Evolutionary conservation across 1,284 basidiomycete genomes (phyloP), one percentile per base, ranked within the genome.

Genomic region (Fomitopsis pinicola): DNA sequence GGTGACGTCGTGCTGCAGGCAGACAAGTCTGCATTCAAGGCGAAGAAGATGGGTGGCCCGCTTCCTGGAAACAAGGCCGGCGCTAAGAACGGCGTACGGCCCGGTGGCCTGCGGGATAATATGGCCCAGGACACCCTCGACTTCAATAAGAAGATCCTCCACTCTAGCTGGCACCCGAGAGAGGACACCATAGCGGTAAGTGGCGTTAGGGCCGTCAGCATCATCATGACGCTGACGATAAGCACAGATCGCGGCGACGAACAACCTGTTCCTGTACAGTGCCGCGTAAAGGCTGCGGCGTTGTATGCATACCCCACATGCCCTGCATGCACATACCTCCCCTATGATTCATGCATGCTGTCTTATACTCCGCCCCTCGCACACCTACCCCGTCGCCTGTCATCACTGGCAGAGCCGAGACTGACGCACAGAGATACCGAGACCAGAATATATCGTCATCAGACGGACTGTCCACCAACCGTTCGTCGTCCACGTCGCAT

Each of bases 111-210:
- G 70, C 88, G 91, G 76, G 92, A 95, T 67, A 86, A 87, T 45
- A 90, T 97, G 87, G 92, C 95, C 71, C 80, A 92, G 68, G 95
- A 97, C 71, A 89, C 92, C 44, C 84, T 97, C 68, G 95, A 98
- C 78, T 99, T 98, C 78, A 97, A 97, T 79, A 99, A 98, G 90
- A 99, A 99, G 87, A 99, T 99, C 72, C 78, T 96, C 68, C 94
- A 96, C 75, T 92, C 93, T 59, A 97, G 95, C 77, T 98, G 95
- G 92, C 96, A 98, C 81, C 96, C 97, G 53, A 82, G 87, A 74
- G 97, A 98, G 82, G 94, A 96, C 76, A 98, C 97, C 53, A 98
- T 99, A 73, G 95, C 95, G 68, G 93, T 94, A 69, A 74, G 91
- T 82, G 15, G 15, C 5, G 15, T 50, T 56, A 45, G 38, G 59